phyloP scores from a whole-genome alignment of 257 asterid genomes.

The Solanum piurae region DNA sequence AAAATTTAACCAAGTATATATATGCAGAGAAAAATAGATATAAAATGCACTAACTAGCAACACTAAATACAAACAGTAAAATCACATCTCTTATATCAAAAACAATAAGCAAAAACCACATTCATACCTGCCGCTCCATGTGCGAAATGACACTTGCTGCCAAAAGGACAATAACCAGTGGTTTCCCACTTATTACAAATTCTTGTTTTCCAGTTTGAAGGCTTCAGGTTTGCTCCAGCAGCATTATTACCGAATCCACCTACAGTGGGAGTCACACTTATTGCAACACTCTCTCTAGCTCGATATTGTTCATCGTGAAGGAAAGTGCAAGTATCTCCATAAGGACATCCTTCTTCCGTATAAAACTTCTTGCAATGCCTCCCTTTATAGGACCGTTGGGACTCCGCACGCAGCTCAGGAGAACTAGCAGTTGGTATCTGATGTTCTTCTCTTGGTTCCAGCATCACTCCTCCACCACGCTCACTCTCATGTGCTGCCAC shows the following conservation, averaged over 20 bases:
- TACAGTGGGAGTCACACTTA: conserved; percentile 11
- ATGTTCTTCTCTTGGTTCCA: conserved; percentile 16
- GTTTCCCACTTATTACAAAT: conserved; percentile 63
- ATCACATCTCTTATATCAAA: background rate
- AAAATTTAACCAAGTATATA: background rate
- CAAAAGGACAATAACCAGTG: conserved; percentile 56
- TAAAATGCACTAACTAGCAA: background rate
- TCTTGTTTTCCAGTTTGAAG: conserved; percentile 17
- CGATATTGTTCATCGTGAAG: conserved; percentile 13
- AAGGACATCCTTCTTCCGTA: conserved; percentile 15
- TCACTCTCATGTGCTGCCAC: conserved; percentile 16
- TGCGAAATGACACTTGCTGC: conserved; percentile 60
- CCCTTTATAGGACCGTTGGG: conserved; percentile 13
- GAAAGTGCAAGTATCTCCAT: conserved; percentile 15
- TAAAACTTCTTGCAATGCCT: conserved; percentile 20
- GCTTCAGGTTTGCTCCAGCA: conserved; percentile 10
- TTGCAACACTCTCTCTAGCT: conserved; percentile 16
- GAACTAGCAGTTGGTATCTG: conserved; percentile 14
- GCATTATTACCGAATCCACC: background rate
- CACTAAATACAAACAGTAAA: background rate
- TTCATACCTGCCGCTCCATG: conserved; percentile 48
- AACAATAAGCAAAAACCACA: background rate
- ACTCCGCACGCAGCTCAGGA: conserved; percentile 7
- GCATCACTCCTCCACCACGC: background rate
- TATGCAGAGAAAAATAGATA: background rate